These are phyloP conservation scores for Macrophomina phaseolina DNA, from an alignment of 2,329 filamentous ascomycete species.

Conservation along the genomic window DNA sequence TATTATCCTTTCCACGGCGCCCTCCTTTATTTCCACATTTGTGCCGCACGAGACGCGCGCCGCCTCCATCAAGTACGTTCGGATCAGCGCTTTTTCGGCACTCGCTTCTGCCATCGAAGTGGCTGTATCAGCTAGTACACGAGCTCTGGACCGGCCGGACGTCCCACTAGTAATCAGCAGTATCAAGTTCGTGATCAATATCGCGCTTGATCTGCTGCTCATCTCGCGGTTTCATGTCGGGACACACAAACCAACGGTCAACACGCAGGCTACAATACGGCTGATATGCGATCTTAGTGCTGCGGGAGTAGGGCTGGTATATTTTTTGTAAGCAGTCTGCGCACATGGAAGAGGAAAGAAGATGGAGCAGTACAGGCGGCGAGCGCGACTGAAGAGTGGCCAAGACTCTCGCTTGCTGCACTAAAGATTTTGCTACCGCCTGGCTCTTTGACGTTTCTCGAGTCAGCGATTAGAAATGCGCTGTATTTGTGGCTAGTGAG, in stretches of 20 bases:
- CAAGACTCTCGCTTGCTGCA: conserved; percentile 43
- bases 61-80: conserved; percentile 67
- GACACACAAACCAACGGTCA: conserved; percentile 60
- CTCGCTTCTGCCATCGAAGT: conserved; percentile 68
- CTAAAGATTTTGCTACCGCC: conserved; percentile 62
- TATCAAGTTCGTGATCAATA: conserved; percentile 69
- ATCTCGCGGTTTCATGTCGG: conserved; percentile 70
- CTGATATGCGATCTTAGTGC: conserved; percentile 65
- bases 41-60: conserved; percentile 64
- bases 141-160: conserved; percentile 72
- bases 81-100: conserved; percentile 67
- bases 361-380: not conserved
- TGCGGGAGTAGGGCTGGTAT: conserved; percentile 54
- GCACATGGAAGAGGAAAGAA: not conserved
- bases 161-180: conserved; percentile 70
- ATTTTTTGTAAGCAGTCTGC: not conserved
- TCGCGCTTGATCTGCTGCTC: conserved; percentile 68
- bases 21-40: conserved; percentile 65
- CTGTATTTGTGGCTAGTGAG: conserved; percentile 74
- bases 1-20: conserved; percentile 61
- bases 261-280: conserved; percentile 68
- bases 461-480: conserved; percentile 71
- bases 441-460: conserved; percentile 64
- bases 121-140: conserved; percentile 65
- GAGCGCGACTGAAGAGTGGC: not conserved